These are phyloP conservation scores for Macrotyloma uniflorum DNA, from an alignment of 306 rosid genomes.

Conservation along the genomic window DNA sequence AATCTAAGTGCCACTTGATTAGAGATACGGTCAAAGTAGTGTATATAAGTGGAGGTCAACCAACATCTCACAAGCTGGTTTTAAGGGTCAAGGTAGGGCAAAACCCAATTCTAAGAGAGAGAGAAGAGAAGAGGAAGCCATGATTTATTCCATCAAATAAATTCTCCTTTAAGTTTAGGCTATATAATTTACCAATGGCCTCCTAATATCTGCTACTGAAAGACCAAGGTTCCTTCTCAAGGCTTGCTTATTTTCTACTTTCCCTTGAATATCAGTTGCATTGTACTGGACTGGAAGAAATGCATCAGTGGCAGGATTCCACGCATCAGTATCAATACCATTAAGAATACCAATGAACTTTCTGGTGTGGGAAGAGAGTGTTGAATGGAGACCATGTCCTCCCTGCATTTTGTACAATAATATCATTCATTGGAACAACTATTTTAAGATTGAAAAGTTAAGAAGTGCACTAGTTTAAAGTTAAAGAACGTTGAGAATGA, in stretches of 20 bases:
- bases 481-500: neutral
- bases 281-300: constrained; percentile 80
- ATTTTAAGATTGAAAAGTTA: constrained; percentile 11
- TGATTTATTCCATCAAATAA: constrained; percentile 23
- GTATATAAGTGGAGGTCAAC: too few relatives aligned
- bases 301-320: constrained; percentile 87
- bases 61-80: too few relatives aligned
- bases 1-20: too few relatives aligned
- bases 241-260: constrained; percentile 82
- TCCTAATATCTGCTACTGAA: constrained; percentile 65
- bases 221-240: constrained; percentile 75
- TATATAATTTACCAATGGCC: constrained; percentile 78
- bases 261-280: constrained; percentile 83
- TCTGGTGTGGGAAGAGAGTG: constrained; percentile 75
- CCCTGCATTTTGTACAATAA: constrained; percentile 61
- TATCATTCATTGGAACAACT: constrained; percentile 35
- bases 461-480: constrained; percentile 20
- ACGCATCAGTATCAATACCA: constrained; percentile 90
- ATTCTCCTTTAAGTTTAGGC: constrained; percentile 30
- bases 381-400: constrained; percentile 89
- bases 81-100: too few relatives aligned
- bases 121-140: constrained; percentile 16
- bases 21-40: neutral
- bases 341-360: constrained; percentile 89
- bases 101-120: too few relatives aligned